Conservation (phyloP, 108 stramenopile species). For the Hondaea fermentalgiana region DNA sequence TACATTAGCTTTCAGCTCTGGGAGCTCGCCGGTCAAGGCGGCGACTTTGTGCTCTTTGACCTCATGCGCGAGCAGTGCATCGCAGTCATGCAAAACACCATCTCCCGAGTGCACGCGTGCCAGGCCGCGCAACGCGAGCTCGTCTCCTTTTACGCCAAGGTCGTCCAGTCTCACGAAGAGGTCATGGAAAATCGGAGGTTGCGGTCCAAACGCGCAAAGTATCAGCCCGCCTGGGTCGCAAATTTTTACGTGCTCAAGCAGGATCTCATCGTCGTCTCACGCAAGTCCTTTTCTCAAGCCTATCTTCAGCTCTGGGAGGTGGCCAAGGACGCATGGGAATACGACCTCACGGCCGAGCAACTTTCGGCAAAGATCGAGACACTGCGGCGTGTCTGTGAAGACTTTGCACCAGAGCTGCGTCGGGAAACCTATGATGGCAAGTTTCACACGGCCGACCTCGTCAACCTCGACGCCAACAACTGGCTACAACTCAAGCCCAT, state of each 20-base stretch:
- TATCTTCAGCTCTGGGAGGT: constrained; percentile 11
- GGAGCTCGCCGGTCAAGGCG: background rate
- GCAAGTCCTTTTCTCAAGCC: background rate
- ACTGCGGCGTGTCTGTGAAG: background rate
- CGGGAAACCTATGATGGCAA: background rate
- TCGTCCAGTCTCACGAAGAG: background rate
- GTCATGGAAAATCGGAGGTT: background rate
- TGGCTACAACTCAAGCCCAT: background rate
- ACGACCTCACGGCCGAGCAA: background rate
- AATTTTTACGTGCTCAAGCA: background rate
- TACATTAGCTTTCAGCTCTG: constrained; percentile 5
- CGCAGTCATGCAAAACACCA: constrained; percentile 5
- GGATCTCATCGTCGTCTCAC: background rate
- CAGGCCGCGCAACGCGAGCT: background rate
- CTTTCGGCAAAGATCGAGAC: constrained; percentile 6
- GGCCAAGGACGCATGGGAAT: background rate
- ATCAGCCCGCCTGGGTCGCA: constrained; percentile 4
- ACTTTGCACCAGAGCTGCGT: background rate
- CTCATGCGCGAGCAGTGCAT: constrained; percentile 9
- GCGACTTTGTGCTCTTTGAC: constrained; percentile 14
- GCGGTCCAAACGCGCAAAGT: background rate
- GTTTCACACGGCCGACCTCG: background rate
- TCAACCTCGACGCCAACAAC: background rate
- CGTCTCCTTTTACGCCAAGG: constrained; percentile 15
- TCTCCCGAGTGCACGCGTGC: background rate